Evolutionary conservation across 495 filamentous ascomycete genomes (phyloP).

Genomic region (Immersiella caudata): DNA sequence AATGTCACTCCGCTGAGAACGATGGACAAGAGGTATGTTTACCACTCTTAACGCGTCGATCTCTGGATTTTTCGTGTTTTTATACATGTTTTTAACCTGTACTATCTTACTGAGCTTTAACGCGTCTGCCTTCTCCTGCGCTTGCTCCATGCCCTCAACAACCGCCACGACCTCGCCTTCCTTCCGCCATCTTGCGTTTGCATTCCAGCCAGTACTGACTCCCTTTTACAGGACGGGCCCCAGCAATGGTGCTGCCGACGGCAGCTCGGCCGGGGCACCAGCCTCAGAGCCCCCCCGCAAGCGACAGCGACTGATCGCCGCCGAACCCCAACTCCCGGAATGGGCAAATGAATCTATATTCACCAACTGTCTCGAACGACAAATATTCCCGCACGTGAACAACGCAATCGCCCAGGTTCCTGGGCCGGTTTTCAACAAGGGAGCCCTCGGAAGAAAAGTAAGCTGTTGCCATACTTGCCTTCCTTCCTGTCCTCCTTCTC

Average conservation of each 20-base stretch:
- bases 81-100: background rate
- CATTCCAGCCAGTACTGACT: background rate
- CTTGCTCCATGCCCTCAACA: background rate
- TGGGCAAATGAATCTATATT: background rate
- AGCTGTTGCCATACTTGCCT: background rate
- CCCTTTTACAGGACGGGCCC: background rate
- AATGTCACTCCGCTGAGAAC: background rate
- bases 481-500: background rate
- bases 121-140: background rate
- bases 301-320: background rate
- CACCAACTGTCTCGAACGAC: background rate
- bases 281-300: background rate
- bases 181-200: background rate
- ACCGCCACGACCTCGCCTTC: background rate
- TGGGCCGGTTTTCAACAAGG: background rate
- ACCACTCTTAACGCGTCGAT: background rate
- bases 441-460: background rate
- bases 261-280: background rate
- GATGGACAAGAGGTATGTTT: conserved; percentile 1
- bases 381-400: background rate
- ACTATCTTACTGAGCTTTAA: background rate
- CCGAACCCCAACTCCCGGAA: background rate
- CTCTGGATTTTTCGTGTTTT: background rate
- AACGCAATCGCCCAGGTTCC: background rate
- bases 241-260: background rate